A percentile compares a stretch with the other conserved stretches of the same genome.
phyloP scores from a whole-genome alignment of 768 basidiomycete species.

The Crucibulum laeve region DNA sequence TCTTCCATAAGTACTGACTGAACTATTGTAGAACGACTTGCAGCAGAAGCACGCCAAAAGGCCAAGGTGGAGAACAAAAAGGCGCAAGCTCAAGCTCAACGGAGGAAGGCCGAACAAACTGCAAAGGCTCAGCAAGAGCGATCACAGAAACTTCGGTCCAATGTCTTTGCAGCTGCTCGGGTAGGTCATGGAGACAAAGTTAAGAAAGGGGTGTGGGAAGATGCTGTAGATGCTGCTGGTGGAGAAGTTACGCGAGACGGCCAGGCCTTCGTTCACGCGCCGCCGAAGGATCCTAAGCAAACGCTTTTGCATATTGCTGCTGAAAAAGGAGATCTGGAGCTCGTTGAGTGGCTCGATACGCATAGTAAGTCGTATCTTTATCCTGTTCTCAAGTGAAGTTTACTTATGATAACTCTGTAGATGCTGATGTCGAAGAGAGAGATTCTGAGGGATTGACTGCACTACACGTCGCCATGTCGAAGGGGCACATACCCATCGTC shows the following conservation, averaged over 20 bases:
- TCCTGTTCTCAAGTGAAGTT: constrained; percentile 12
- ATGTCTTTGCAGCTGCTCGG: constrained; percentile 64
- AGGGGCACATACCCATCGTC: constrained; percentile 48
- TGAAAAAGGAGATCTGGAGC: constrained; percentile 44
- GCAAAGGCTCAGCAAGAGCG: constrained; percentile 41
- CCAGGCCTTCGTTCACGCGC: constrained; percentile 40
- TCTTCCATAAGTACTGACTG: neutral
- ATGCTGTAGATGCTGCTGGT: constrained; percentile 65
- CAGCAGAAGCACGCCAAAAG: constrained; percentile 56
- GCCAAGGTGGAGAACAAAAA: constrained; percentile 52
- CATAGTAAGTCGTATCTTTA: constrained; percentile 49
- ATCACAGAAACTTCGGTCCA: constrained; percentile 53
- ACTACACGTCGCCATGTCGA: constrained; percentile 60
- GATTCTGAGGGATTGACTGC: constrained; percentile 55
- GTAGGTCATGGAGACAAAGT: constrained; percentile 46
- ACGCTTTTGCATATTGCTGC: constrained; percentile 70
- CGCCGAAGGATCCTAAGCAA: constrained; percentile 54
- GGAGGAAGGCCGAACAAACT: constrained; percentile 46
- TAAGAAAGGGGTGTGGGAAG: constrained; percentile 65
- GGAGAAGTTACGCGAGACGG: constrained; percentile 61
- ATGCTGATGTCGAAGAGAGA: constrained; percentile 70
- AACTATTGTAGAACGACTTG: constrained; percentile 39
- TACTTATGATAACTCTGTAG: constrained; percentile 28
- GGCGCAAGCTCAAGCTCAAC: constrained; percentile 44
- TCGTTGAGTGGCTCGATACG: constrained; percentile 67